These are phyloP conservation scores for Colletotrichum sp. DNA, from an alignment of 2,329 filamentous ascomycete genomes.

Conservation along the genomic window DNA sequence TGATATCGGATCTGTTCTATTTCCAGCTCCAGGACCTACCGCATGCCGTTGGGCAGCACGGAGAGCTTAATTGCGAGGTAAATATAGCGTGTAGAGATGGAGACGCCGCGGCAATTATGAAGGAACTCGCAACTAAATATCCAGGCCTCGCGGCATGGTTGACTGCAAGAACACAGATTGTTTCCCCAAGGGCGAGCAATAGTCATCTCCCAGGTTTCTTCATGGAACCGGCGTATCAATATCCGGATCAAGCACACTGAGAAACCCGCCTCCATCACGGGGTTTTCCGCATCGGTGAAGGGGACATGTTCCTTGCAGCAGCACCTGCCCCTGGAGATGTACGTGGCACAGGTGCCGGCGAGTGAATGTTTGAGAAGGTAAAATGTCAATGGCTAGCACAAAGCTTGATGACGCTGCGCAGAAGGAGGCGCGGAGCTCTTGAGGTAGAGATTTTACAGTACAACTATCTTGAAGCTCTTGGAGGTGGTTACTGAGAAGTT, in stretches of 20 bases:
- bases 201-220: background rate
- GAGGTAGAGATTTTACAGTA: background rate
- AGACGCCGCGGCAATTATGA: background rate
- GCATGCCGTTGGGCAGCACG: background rate
- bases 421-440: background rate
- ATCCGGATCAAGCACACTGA: background rate
- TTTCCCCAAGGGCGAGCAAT: background rate
- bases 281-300: background rate
- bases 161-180: background rate
- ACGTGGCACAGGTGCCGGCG: background rate
- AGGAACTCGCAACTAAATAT: background rate
- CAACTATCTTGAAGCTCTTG: background rate
- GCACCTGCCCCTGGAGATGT: background rate
- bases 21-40: background rate
- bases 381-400: background rate
- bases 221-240: background rate
- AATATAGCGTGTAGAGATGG: background rate
- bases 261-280: background rate
- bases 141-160: background rate
- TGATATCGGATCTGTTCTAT: background rate
- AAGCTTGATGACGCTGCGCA: background rate
- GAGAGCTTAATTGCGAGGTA: background rate
- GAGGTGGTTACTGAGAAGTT: background rate
- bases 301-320: background rate
- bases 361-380: background rate